These are phyloP conservation scores for Paramarasmius palmivorus DNA, from an alignment of 1,284 basidiomycete species.

Conservation along the genomic window DNA sequence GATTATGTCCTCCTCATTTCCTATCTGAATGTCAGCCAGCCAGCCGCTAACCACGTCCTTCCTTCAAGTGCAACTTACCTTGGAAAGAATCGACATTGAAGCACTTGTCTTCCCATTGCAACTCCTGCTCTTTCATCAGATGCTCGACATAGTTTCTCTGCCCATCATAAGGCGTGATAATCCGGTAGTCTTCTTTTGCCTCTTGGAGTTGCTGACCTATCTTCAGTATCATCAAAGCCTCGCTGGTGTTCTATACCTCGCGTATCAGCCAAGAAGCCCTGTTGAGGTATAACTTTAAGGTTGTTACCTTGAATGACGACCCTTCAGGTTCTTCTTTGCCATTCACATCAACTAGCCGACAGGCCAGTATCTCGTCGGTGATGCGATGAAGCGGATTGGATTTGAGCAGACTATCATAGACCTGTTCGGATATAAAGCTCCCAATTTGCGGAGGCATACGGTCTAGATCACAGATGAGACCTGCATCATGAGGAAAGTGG, in stretches of 20 bases:
- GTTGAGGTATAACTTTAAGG: slow-evolving; percentile 8
- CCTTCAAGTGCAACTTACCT: slow-evolving; percentile 51
- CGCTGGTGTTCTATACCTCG: slow-evolving; percentile 46
- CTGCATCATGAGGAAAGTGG: slow-evolving; percentile 10
- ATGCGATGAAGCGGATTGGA: slow-evolving; percentile 50
- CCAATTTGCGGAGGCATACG: slow-evolving; percentile 80
- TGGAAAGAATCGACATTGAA: slow-evolving; percentile 56
- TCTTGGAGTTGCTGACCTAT: slow-evolving; percentile 48
- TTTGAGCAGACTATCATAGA: slow-evolving; percentile 57
- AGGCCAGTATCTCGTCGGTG: slow-evolving; percentile 36
- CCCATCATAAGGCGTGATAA: slow-evolving; percentile 73
- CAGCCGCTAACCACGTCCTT: too few species aligned
- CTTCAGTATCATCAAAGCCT: slow-evolving; percentile 44
- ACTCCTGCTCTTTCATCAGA: slow-evolving; percentile 39
- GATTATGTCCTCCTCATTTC: slow-evolving; percentile 63
- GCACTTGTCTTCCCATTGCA: slow-evolving; percentile 59
- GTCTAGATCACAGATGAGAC: slow-evolving; percentile 37
- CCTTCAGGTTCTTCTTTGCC: slow-evolving; percentile 35
- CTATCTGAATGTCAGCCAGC: slow-evolving; percentile 27
- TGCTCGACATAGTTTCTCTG: slow-evolving; percentile 56
- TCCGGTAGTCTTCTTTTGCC: slow-evolving; percentile 45
- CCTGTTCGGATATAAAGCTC: slow-evolving; percentile 61
- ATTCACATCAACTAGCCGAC: slow-evolving; percentile 52
- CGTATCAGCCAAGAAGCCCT: neutral
- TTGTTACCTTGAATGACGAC: slow-evolving; percentile 43